Percentiles rank a stretch among this genome's conserved stretches.
These are phyloP conservation scores for Pseudognaphalium luteoalbum DNA, from an alignment of 129 eudicot species.

Conservation along the genomic window DNA sequence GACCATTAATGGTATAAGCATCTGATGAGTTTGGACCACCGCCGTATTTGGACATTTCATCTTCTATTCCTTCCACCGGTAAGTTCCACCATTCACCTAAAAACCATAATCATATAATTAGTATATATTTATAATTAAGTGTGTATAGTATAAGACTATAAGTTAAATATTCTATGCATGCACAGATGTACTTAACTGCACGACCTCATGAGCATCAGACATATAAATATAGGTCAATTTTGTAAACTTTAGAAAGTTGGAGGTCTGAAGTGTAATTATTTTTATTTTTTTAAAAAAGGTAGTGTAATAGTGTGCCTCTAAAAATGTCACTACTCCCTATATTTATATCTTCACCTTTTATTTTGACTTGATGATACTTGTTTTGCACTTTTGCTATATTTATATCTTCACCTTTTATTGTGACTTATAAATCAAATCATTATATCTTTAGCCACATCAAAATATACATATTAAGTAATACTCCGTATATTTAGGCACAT, in stretches of 20 bases:
- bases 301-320: too few relatives aligned
- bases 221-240: neutral
- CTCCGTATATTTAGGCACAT: neutral
- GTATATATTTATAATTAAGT: too few relatives aligned
- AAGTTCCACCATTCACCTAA: constrained; percentile 81
- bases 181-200: too few relatives aligned
- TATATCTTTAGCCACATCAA: too few relatives aligned
- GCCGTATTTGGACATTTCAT: constrained; percentile 52
- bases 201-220: too few relatives aligned
- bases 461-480: too few relatives aligned
- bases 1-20: constrained; percentile 79
- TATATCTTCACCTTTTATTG: too few relatives aligned
- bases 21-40: constrained; percentile 73
- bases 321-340: neutral
- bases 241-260: neutral
- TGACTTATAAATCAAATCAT: neutral
- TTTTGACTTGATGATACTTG: neutral
- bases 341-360: too few relatives aligned
- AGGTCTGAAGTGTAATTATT: neutral
- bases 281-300: too few relatives aligned
- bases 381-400: neutral
- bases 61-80: constrained; percentile 52
- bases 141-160: too few relatives aligned
- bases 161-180: too few relatives aligned
- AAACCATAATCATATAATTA: neutral